Evolutionary conservation across 2,329 filamentous ascomycete species (phyloP).

Genomic region (Colletotrichum melonis): DNA sequence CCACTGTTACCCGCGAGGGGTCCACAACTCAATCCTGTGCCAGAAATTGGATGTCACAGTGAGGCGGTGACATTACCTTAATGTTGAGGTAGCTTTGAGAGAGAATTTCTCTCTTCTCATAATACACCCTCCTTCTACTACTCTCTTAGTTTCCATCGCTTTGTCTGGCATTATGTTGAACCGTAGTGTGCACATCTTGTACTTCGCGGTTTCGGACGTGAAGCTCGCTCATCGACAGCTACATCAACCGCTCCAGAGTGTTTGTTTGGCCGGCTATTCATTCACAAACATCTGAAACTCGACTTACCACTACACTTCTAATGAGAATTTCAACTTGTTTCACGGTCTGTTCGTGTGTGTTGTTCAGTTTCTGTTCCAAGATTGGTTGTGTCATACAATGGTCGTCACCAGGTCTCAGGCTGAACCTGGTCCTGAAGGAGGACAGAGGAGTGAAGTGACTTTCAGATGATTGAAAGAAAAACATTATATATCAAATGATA

Average conservation of each 20-base stretch:
- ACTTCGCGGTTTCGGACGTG: background rate
- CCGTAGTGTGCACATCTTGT: background rate
- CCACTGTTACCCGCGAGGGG: conserved; percentile 33
- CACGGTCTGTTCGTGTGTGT: background rate
- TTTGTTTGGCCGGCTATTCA: background rate
- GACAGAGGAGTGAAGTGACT: too few relatives aligned
- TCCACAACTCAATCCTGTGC: background rate
- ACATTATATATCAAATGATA: too few relatives aligned
- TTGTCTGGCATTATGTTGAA: background rate
- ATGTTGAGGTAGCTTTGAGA: background rate
- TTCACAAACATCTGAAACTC: background rate
- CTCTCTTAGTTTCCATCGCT: background rate
- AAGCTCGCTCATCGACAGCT: background rate
- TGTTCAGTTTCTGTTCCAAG: too few relatives aligned
- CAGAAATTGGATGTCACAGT: background rate
- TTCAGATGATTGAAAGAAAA: too few relatives aligned
- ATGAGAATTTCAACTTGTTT: rapidly evolving
- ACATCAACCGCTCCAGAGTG: too few relatives aligned
- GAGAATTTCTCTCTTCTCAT: background rate
- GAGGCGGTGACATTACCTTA: background rate
- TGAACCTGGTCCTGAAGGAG: too few relatives aligned
- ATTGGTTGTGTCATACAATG: too few relatives aligned
- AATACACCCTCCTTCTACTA: rapidly evolving
- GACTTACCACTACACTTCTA: background rate
- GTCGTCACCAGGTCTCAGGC: too few relatives aligned